phyloP scores from a whole-genome alignment of 2,329 filamentous ascomycete genomes.

The Colletotrichum endophyticum region DNA sequence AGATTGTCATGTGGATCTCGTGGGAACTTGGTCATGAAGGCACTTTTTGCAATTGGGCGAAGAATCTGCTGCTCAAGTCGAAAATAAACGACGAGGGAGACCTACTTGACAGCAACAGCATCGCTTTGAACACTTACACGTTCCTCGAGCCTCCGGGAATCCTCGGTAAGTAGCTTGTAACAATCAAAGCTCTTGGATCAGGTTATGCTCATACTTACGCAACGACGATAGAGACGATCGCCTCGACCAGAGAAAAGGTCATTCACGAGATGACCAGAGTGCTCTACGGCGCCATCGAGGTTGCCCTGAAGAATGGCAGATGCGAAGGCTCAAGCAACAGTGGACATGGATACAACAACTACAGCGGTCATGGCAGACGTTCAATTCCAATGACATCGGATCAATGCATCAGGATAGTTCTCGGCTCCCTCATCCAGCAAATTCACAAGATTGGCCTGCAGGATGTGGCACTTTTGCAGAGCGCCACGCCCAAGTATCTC shows the following conservation, averaged over 20 bases:
- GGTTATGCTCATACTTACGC: background rate
- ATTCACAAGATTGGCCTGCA: background rate
- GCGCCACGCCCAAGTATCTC: background rate
- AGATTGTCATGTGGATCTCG: background rate
- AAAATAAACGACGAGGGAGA: background rate
- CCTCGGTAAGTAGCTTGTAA: background rate
- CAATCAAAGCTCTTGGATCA: background rate
- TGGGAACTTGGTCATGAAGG: background rate
- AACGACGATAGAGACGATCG: background rate
- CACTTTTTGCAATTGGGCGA: accelerated
- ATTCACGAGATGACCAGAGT: background rate
- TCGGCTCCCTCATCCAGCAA: background rate
- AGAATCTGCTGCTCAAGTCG: background rate
- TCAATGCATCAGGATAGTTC: background rate
- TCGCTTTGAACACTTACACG: background rate
- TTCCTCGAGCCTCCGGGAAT: background rate
- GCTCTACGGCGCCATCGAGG: background rate
- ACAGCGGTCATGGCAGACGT: background rate
- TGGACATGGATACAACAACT: background rate
- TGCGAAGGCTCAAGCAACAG: background rate
- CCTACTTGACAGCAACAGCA: background rate
- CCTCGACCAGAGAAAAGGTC: background rate
- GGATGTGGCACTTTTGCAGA: background rate
- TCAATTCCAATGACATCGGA: background rate
- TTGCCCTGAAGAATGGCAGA: background rate